Base-by-base conservation (phyloP, 768 basidiomycete species). In the Fomitopsis serialis region DNA sequence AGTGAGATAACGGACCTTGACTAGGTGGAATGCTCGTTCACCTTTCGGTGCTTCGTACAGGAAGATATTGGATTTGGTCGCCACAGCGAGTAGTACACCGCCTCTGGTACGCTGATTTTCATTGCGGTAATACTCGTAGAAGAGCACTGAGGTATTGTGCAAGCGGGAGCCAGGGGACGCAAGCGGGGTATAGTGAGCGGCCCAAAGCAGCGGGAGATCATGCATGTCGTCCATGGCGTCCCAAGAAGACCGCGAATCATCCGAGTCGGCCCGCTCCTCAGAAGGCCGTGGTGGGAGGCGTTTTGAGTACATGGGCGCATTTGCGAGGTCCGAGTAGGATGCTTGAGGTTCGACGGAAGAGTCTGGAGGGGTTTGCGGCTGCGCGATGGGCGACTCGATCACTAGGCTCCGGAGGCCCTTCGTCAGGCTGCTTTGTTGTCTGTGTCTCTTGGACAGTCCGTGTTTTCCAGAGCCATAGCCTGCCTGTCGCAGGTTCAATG, bases 101-200 rank as follows among this genome's bases (percentile, higher is more conserved):
- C 62, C 81, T 69, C 64, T 79, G 63, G 62, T 72, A 52, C 70
- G 63, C 47, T 75, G 71, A 23, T 71, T 73, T 2, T 83, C 81
- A 29, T 87, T 80, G 34, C 72, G 74, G 83, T 84, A 89, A 2
- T 90, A 68, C 9, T 86, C 80, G 63, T 86, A 93, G 3, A 78
- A 82, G 22, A 81, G 61, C 13, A 89, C 82, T 2, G 81, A 78
- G 1, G 75, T 60, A 53, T 76, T 79, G 24, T 74, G 69, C 42
- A 92, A 68, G 43, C 88, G 76, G 23, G 89, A 87, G 2, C 85
- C 81, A 23, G 77, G 67, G 2, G 78, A 69, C 4, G 88, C 88
- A n/a, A 93, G 77, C 0, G 88, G 84, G 2, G 89, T 87, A 63
- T 80, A 92, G 66, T 93, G 91, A 0, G 85, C 86, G n/a, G 89